These are phyloP conservation scores for Cyphellophora attinorum DNA, from an alignment of 2,329 filamentous ascomycete species.

Conservation along the genomic window DNA sequence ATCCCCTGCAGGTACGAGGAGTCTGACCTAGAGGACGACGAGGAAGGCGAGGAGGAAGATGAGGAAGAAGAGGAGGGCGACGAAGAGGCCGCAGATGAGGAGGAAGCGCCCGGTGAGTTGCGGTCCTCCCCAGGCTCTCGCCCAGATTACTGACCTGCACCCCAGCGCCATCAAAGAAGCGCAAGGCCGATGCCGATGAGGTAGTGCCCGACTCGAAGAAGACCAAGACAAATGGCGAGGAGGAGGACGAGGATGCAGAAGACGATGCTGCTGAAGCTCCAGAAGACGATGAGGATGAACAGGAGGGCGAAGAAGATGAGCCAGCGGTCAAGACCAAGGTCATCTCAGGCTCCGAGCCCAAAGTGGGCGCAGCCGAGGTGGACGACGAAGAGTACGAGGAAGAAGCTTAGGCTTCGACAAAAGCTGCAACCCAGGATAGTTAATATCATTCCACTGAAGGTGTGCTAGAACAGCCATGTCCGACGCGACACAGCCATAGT, in stretches of 20 bases:
- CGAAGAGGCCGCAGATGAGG: slow-evolving; percentile 12
- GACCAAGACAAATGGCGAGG: slow-evolving; percentile 14
- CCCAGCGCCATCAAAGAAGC: slow-evolving; percentile 15
- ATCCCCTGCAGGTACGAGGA: slow-evolving; percentile 22
- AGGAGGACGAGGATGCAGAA: slow-evolving; percentile 10
- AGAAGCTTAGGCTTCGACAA: background rate
- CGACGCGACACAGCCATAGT: too few relatives aligned
- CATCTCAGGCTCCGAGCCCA: background rate
- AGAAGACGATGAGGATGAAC: slow-evolving; percentile 8
- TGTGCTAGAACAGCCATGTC: too few relatives aligned
- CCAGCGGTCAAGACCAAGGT: slow-evolving; percentile 17
- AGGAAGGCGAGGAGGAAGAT: slow-evolving; percentile 24
- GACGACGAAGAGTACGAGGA: background rate
- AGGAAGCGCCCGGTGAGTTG: slow-evolving; percentile 10
- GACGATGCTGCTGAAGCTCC: slow-evolving; percentile 7
- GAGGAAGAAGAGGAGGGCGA: slow-evolving; percentile 17
- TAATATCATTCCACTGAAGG: too few relatives aligned
- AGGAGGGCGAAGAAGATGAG: slow-evolving; percentile 16
- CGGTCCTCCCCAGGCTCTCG: background rate
- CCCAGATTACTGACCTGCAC: background rate
- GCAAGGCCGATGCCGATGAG: slow-evolving; percentile 16
- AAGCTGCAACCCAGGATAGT: too few relatives aligned
- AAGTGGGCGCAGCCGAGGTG: background rate
- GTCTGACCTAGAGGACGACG: slow-evolving; percentile 23
- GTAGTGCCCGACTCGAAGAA: slow-evolving; percentile 14